A percentile compares a stretch with the other conserved stretches of the same genome.
phyloP scores from a whole-genome alignment of 495 filamentous ascomycete genomes.

The Trichoderma virens region DNA sequence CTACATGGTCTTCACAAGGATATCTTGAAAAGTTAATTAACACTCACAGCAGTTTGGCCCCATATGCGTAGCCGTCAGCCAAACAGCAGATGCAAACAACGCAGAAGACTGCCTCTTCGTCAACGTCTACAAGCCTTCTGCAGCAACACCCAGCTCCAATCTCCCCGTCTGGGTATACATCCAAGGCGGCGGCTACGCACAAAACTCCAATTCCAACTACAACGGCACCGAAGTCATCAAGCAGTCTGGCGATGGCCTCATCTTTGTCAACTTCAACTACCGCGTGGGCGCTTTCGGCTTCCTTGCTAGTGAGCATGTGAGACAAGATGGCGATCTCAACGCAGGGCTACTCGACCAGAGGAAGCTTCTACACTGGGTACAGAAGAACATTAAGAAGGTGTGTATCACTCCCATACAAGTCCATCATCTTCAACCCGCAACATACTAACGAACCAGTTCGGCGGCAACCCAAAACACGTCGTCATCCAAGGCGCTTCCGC shows the following conservation, averaged over 20 bases:
- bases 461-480: slow-evolving; percentile 63
- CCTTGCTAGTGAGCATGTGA: slow-evolving; percentile 54
- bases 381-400: slow-evolving; percentile 51
- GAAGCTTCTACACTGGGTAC: slow-evolving; percentile 61
- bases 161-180: slow-evolving; percentile 69
- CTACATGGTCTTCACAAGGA: too few relatives aligned
- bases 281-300: slow-evolving; percentile 71
- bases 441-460: slow-evolving; percentile 43
- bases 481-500: slow-evolving; percentile 67
- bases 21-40: not conserved
- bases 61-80: slow-evolving; percentile 45
- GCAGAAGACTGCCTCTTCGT: slow-evolving; percentile 71
- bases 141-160: slow-evolving; percentile 36
- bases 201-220: slow-evolving; percentile 56
- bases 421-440: not conserved
- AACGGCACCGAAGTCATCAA: slow-evolving; percentile 55
- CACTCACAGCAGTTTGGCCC: slow-evolving; percentile 32
- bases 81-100: slow-evolving; percentile 26
- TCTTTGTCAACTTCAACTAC: slow-evolving; percentile 69
- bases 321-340: slow-evolving; percentile 50
- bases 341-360: slow-evolving; percentile 67
- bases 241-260: slow-evolving; percentile 50
- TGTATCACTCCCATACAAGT: not conserved
- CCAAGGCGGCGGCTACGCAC: slow-evolving; percentile 65
- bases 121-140: slow-evolving; percentile 62